Base-by-base conservation (phyloP, 208 protist species). In the Leishmania martiniquensis region DNA sequence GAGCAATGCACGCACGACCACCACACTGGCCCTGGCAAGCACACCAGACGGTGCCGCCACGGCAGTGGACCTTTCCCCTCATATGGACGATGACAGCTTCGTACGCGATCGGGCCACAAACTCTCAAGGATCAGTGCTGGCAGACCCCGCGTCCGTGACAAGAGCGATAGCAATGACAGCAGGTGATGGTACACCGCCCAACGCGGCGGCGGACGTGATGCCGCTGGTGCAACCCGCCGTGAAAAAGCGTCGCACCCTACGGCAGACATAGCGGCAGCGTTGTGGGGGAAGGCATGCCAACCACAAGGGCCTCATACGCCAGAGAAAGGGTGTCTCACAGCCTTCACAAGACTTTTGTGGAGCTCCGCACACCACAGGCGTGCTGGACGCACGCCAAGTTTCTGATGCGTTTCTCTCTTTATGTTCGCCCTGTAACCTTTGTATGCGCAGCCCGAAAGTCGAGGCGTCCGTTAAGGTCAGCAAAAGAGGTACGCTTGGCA, bases 171-270 rank as follows among this genome's bases (percentile, higher is more conserved):
- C 63, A 25, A 73, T 74, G 67, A 60, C 49, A 59, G 45, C 74
- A 2, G 60, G 54, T 15, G 71, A 52, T 20, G 76, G 34, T 25
- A 70, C 75, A 45, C 75, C 76, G 75, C 59, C 78, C 42, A 76
- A 59, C 49, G 70, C 71, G 44, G 66, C 73, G n/a, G 44, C 72
- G 10, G 75, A 80, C 37, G 54, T 75, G 69, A 74, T 69, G 29
- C 74, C 77, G 4, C 69, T 79, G 74, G 75, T 34, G 68, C 75
- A 78, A 75, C 92, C 92, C 32, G 89, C 91, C 0, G 83, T 92
- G 29, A 97, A 95, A 84, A 97, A 95, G 65, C 80, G 93, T 22
- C 87, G 93, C 22, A 97, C 91, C 54, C 81, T 97, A 37, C 87
- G 93, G 25, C 93, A 96, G 77, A 94, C 88, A 47, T 96, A 60